Evolutionary conservation across 2,329 filamentous ascomycete genomes (phyloP).

Genomic region (Xylaria polymorpha): DNA sequence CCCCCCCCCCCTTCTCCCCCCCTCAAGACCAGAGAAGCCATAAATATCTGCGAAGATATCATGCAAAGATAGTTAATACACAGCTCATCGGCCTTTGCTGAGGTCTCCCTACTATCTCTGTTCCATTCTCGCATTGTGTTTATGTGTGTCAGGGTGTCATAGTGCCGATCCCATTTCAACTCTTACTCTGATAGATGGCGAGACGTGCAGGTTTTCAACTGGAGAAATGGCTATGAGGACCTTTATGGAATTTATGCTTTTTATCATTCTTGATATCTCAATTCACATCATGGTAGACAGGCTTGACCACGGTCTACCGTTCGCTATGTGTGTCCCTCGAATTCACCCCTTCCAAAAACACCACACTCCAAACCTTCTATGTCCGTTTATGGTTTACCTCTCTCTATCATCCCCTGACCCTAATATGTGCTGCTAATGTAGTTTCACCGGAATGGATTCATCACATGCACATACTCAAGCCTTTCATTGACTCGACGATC

Average conservation of each 20-base stretch:
- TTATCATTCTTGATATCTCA: neutral
- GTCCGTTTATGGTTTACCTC: neutral
- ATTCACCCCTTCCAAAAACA: neutral
- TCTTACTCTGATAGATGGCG: neutral
- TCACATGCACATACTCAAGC: neutral
- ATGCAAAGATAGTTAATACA: slow-evolving; percentile 16
- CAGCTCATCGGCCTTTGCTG: neutral
- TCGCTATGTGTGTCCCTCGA: neutral
- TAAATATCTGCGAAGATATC: neutral
- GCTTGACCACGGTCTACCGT: neutral
- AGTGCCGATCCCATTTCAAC: too few species aligned
- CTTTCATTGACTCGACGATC: neutral
- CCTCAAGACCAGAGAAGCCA: neutral
- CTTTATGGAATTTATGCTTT: neutral
- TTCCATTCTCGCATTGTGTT: neutral
- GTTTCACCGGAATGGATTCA: neutral
- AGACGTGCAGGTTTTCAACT: neutral
- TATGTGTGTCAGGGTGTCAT: too few species aligned
- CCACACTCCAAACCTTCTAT: neutral
- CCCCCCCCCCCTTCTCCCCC: too few species aligned
- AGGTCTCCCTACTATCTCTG: neutral
- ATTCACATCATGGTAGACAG: neutral
- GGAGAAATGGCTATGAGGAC: neutral
- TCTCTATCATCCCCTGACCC: neutral
- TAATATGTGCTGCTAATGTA: neutral